Percentiles rank a stretch among this genome's conserved stretches.
Conservation (phyloP, 345 rosid genomes). For the Pistacia vera region DNA sequence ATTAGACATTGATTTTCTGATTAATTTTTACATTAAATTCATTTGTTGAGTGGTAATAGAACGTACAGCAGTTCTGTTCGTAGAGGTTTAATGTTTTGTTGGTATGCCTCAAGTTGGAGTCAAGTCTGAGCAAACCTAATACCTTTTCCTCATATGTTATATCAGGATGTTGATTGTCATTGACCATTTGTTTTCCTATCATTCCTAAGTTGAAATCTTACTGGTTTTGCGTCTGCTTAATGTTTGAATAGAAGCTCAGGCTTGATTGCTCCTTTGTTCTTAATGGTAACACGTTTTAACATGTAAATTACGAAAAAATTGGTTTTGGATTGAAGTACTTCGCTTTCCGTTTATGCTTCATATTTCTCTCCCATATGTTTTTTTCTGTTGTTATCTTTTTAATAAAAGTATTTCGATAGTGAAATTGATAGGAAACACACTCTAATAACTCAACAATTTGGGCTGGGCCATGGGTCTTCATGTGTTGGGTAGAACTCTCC, state of each 20-base stretch:
- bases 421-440: too few species aligned
- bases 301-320: neutral
- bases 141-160: neutral
- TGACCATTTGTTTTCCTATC: neutral
- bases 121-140: neutral
- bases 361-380: neutral
- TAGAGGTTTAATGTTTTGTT: too few species aligned
- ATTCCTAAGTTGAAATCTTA: neutral
- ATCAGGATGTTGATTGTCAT: neutral
- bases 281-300: neutral
- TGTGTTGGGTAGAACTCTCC: too few species aligned
- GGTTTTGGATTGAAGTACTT: neutral
- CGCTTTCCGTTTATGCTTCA: neutral
- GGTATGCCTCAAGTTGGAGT: neutral
- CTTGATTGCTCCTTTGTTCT: neutral
- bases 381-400: conserved; percentile 2
- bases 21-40: too few species aligned
- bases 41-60: too few species aligned
- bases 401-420: neutral
- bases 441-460: too few species aligned
- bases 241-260: neutral
- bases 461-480: too few species aligned
- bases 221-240: neutral
- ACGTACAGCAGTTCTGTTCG: too few species aligned
- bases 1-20: neutral